These are phyloP conservation scores for Pseudogymnoascus sp. DNA, from an alignment of 2,329 filamentous ascomycete genomes.

Conservation along the genomic window DNA sequence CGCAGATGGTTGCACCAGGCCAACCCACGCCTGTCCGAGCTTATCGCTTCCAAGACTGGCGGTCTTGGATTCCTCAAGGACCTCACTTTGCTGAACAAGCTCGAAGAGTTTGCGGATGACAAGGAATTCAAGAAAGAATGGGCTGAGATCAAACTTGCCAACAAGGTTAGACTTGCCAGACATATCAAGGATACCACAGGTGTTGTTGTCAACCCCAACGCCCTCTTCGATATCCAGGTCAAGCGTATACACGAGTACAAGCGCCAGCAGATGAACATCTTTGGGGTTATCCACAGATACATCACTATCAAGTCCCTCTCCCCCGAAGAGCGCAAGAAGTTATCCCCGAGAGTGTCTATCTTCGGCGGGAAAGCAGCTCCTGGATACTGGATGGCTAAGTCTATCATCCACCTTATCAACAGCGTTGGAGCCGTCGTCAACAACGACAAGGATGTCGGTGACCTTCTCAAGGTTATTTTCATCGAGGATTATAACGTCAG, in stretches of 20 bases:
- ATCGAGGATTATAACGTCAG: slow-evolving; percentile 98
- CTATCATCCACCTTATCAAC: slow-evolving; percentile 95
- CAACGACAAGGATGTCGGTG: slow-evolving; percentile 83
- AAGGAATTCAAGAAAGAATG: slow-evolving; percentile 88
- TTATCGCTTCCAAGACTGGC: slow-evolving; percentile 86
- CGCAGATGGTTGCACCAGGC: slow-evolving; percentile 96
- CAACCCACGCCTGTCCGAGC: slow-evolving; percentile 81
- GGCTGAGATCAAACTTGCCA: slow-evolving; percentile 92
- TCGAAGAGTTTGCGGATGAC: slow-evolving; percentile 79
- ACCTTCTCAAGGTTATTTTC: slow-evolving; percentile 94
- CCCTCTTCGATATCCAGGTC: slow-evolving; percentile 94
- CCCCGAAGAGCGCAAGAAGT: slow-evolving; percentile 76
- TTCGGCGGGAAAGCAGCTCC: slow-evolving; percentile 97
- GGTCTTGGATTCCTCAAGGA: slow-evolving; percentile 83
- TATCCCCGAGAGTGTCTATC: slow-evolving; percentile 81
- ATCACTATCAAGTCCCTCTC: slow-evolving; percentile 79
- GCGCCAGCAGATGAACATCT: slow-evolving; percentile 97
- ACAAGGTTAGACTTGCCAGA: slow-evolving; percentile 86
- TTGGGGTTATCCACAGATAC: slow-evolving; percentile 93
- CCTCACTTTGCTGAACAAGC: slow-evolving; percentile 73
- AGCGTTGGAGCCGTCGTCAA: slow-evolving; percentile 85
- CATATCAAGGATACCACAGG: slow-evolving; percentile 79
- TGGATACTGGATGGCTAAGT: slow-evolving; percentile 99
- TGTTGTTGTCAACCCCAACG: slow-evolving; percentile 74
- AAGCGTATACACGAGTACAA: slow-evolving; percentile 99